Base-by-base conservation (phyloP, 2,329 filamentous ascomycete species). In the Penicillium brevicompactum region DNA sequence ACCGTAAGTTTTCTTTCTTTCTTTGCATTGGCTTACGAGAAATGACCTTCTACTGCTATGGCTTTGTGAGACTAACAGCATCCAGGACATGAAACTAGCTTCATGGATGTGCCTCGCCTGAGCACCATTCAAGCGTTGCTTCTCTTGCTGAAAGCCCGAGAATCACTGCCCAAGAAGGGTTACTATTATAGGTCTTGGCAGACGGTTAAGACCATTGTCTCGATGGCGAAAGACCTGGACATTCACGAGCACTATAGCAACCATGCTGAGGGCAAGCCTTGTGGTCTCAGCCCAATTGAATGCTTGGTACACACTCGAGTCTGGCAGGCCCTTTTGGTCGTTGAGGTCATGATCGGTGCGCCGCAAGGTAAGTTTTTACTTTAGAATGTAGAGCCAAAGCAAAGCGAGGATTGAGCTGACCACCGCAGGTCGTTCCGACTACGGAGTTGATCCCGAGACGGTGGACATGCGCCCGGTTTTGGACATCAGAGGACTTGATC, bases 151-250 rank as follows among this genome's bases (percentile, higher is more conserved):
- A 97, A 97, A 73, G 94, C 93, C 1, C 85, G 92, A 60, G 93
- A 97, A 73, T 89, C 90, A n/a, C 87, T 89, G 8, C 92, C 93
- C 0, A 96, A 96, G 70, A 87, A 91, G 57, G 94, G 94, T 1
- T 97, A 97, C 70, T 97, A 94, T 73, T 97, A 94, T 75, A 87
- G 93, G 37, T 97, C 94, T 0, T 97, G 94, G 93, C 96, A 97
- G 86, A 91, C 90, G 5, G 86, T 96, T 18, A 93, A 96, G 50
- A 91, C 92, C 57, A 91, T 93, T 60, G 88, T 96, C 7, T 88
- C 92, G 45, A 96, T 97, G 91, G 91, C 87, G 24, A 94, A 95
- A 67, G 93, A 97, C 69, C 80, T 97, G 31, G 91, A 92, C 18
- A 79, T 97, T 5, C 87, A 97, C 68, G 91, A 96, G 61, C 93